These are phyloP conservation scores for Trametes sp. DNA, from an alignment of 1,284 basidiomycete species.

Conservation along the genomic window DNA sequence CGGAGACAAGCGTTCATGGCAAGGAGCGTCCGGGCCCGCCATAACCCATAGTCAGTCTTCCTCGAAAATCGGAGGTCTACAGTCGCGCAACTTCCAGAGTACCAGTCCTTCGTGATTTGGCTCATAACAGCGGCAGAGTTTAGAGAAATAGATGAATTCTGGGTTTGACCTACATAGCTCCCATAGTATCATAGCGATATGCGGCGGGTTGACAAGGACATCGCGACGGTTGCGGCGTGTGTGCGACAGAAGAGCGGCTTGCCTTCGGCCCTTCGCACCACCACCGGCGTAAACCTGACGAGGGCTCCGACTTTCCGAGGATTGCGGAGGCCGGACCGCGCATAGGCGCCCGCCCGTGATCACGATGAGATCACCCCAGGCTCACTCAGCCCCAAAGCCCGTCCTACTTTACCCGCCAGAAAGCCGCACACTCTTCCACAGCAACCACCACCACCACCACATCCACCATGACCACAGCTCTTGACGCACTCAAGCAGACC, in stretches of 20 bases:
- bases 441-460: slow-evolving; percentile 28
- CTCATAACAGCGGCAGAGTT: too few species aligned
- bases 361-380: slow-evolving; percentile 33
- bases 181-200: not conserved
- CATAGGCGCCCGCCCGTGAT: slow-evolving; percentile 26
- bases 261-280: slow-evolving; percentile 10
- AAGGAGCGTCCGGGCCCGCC: too few species aligned
- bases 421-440: slow-evolving; percentile 13
- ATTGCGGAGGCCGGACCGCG: slow-evolving; percentile 12
- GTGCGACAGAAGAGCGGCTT: slow-evolving; percentile 1
- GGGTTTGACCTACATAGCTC: not conserved
- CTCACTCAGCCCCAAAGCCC: slow-evolving; percentile 31
- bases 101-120: too few species aligned
- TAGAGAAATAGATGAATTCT: too few species aligned
- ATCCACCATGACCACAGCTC: slow-evolving; percentile 80
- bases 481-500: slow-evolving; percentile 88
- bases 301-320: not conserved
- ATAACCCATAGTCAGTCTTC: too few species aligned
- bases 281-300: slow-evolving; percentile 15
- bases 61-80: too few species aligned
- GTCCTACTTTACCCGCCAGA: slow-evolving; percentile 23
- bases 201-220: not conserved
- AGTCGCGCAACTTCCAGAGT: too few species aligned
- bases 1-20: not conserved
- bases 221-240: not conserved